phyloP scores from a whole-genome alignment of 257 asterid genomes.

The Coffea canephora region DNA sequence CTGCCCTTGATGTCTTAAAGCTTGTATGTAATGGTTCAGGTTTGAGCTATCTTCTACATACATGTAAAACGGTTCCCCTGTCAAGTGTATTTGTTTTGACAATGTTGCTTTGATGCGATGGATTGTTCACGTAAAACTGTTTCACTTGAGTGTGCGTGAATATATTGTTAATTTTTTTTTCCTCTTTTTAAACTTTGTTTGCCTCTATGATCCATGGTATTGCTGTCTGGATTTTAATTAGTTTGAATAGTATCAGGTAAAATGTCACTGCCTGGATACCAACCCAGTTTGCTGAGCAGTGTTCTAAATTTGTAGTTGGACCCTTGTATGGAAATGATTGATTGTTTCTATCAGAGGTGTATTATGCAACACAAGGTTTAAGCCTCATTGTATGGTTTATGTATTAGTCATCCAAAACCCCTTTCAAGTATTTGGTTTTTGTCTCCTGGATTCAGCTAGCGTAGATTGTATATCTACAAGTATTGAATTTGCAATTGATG shows the following conservation, averaged over 20 bases:
- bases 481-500: not conserved
- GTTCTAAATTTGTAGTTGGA: not conserved
- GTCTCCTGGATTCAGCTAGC: not conserved
- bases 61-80: not conserved
- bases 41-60: not conserved
- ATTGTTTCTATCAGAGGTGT: not conserved
- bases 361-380: not conserved
- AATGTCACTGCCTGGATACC: not conserved
- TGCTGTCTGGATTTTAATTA: not conserved
- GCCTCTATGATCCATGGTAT: not conserved
- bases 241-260: not conserved
- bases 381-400: not conserved
- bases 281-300: not conserved
- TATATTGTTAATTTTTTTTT: not conserved
- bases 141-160: not conserved
- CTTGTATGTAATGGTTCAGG: slow-evolving; percentile 53
- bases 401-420: not conserved
- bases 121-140: not conserved
- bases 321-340: not conserved
- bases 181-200: not conserved
- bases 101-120: too few relatives aligned
- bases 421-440: not conserved
- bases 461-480: not conserved
- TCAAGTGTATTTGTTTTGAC: not conserved
- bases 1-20: slow-evolving; percentile 95